Conservation (phyloP, 2,329 filamentous ascomycete species). For the Cladosporium austrohemisphaericum region DNA sequence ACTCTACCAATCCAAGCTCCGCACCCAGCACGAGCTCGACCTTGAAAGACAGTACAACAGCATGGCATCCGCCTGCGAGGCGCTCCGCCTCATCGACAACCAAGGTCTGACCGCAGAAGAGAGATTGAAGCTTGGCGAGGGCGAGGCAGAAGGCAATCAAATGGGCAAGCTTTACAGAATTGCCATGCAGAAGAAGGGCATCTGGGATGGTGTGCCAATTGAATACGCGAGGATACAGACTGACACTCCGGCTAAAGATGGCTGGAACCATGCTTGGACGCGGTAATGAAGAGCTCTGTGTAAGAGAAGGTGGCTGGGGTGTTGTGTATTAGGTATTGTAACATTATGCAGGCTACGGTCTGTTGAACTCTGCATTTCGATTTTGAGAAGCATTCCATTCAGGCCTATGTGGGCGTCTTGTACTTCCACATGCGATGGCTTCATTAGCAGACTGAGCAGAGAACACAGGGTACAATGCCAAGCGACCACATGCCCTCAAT, state of each 20-base stretch:
- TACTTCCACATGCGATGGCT: too few species aligned
- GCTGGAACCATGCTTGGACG: slow-evolving; percentile 96
- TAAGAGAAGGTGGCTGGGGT: slow-evolving; percentile 20
- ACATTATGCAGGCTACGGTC: neutral
- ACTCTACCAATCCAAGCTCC: slow-evolving; percentile 68
- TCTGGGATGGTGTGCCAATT: slow-evolving; percentile 79
- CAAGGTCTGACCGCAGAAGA: slow-evolving; percentile 37
- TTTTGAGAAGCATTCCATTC: too few species aligned
- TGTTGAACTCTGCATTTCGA: too few species aligned
- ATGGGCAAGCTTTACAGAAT: slow-evolving; percentile 76
- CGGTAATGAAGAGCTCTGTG: slow-evolving; percentile 38
- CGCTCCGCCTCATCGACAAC: slow-evolving; percentile 57
- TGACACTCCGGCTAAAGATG: slow-evolving; percentile 70
- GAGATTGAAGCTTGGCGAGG: slow-evolving; percentile 21
- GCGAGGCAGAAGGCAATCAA: slow-evolving; percentile 43
- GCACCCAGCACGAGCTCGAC: slow-evolving; percentile 61
- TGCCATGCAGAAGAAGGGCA: slow-evolving; percentile 85
- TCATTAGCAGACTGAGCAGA: too few species aligned
- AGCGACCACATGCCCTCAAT: too few species aligned
- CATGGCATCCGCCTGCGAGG: slow-evolving; percentile 84
- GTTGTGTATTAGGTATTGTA: slow-evolving; percentile 7
- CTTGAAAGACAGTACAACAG: slow-evolving; percentile 75
- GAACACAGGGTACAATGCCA: too few species aligned
- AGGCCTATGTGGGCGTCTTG: too few species aligned
- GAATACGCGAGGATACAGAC: slow-evolving; percentile 86